A percentile compares a stretch with the other conserved stretches of the same genome.
Evolutionary conservation across 176 grass and related monocot genomes (phyloP).

Genomic region (Metroxylon sagu): DNA sequence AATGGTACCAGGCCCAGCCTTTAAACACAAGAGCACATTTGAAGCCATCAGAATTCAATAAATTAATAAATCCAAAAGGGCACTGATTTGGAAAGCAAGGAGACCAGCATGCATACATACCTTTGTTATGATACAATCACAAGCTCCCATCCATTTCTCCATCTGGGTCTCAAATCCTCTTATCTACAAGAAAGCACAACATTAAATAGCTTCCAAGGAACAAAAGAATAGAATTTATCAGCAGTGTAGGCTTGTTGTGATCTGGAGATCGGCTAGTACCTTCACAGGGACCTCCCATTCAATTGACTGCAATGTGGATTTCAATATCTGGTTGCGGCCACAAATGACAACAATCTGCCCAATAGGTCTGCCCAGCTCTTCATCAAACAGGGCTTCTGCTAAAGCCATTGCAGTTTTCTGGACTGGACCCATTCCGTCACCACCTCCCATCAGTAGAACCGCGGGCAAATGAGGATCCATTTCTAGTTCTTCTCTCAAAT

Average conservation of each 20-base stretch:
- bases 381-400: constrained; percentile 45
- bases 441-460: constrained; percentile 74
- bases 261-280: constrained; percentile 15
- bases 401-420: constrained; percentile 58
- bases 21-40: not conserved
- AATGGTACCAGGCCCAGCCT: constrained; percentile 94
- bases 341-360: constrained; percentile 70
- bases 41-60: no score
- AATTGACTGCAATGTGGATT: constrained; percentile 29
- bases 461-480: constrained; percentile 56
- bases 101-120: constrained; percentile 11
- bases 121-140: constrained; percentile 91
- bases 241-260: no score
- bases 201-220: not conserved
- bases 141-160: constrained; percentile 84
- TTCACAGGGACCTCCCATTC: constrained; percentile 67
- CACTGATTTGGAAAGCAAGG: not conserved
- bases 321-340: constrained; percentile 52
- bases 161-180: constrained; percentile 80
- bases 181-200: constrained; percentile 18
- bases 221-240: not conserved
- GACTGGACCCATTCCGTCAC: constrained; percentile 82
- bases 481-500: constrained; percentile 50
- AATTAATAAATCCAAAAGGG: no score
- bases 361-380: constrained; percentile 14